Base-by-base conservation (phyloP, 768 basidiomycete species). In the Agaricus blazei region DNA sequence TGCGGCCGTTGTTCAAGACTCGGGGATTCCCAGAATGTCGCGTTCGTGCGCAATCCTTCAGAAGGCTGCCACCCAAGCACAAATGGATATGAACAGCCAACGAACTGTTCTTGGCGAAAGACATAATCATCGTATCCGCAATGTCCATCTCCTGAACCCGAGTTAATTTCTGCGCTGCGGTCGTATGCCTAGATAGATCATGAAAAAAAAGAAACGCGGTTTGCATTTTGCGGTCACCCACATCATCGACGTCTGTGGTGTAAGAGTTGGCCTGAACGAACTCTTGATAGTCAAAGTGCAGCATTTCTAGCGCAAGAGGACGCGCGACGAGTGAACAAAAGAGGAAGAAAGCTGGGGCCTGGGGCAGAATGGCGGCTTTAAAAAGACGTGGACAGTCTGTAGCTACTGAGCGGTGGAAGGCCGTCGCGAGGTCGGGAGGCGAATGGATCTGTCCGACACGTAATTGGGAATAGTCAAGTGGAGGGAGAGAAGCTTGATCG, bases 401-500 rank as follows among this genome's bases (percentile, higher is more conserved):
- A 24, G 31, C 42, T 34, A 19, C 19, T 19, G 19, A 37, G 44
- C 37, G 27, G 48, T 4, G 24, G 54, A 50, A 56, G 48, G 28
- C 31, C 27, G 52, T 38, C 19, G 44, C 46, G 11, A 46, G 38
- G 44, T 31, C 8, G 36, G 23, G n/a, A 49, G 42, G 41, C 24
- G 27, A 24, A 36, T 24, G 31, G 24, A 19, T 42, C 36, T 48
- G 54, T 55, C 19, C 14, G 23, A 50, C 48, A 56, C 54, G 54
- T 56, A 56, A 50, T 50, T 12, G 48, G 47, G 40, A 26, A 29
- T 12, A 56, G 9, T 28, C 54, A 28, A 40, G n/a, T 23, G 43
- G 54, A 37, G 34, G 12, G 31, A 31, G 26, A 44, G 41, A 43
- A 43, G 48, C 48, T 11, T 44, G 54, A 45, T 56, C 48, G 34